Evolutionary conservation across 2,329 filamentous ascomycete species (phyloP).

Genomic region (Sarocladiaceae sp.): DNA sequence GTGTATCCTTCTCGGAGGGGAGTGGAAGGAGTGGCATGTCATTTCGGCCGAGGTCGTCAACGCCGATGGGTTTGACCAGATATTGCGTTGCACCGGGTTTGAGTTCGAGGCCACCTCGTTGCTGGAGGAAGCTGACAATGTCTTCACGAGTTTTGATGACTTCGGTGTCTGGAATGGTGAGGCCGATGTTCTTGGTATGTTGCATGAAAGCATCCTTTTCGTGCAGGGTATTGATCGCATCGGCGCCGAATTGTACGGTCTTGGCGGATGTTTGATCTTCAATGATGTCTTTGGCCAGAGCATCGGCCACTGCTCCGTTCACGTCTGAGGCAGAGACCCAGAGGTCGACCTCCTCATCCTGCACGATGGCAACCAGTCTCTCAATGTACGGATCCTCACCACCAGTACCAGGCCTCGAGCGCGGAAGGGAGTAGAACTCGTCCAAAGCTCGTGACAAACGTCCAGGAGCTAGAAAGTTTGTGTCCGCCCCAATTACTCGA

Average conservation of each 20-base stretch:
- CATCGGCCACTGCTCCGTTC: conserved; percentile 62
- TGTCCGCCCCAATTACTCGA: conserved; percentile 68
- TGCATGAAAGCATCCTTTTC: conserved; percentile 63
- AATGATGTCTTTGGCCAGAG: conserved; percentile 56
- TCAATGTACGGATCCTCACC: conserved; percentile 48
- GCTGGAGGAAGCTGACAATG: conserved; percentile 47
- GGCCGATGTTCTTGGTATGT: conserved; percentile 47
- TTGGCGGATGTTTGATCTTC: conserved; percentile 54
- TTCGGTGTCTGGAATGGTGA: conserved; percentile 49
- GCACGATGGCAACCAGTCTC: conserved; percentile 54
- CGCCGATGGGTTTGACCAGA: conserved; percentile 62
- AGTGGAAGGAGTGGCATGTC: conserved; percentile 64
- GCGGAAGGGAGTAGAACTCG: conserved; percentile 45
- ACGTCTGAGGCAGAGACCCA: conserved; percentile 75
- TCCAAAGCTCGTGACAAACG: conserved; percentile 54
- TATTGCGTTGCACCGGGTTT: conserved; percentile 38
- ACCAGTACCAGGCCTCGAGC: background rate
- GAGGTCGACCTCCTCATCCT: conserved; percentile 57
- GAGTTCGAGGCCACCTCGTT: conserved; percentile 16
- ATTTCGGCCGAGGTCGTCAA: conserved; percentile 55
- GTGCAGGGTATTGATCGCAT: conserved; percentile 54
- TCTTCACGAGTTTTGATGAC: conserved; percentile 49
- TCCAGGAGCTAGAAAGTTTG: conserved; percentile 47
- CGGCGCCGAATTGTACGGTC: conserved; percentile 58
- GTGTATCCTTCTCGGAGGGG: conserved; percentile 46